Evolutionary conservation across 1,139 yeast genomes (phyloP).

Genomic region (Saccharomyces hybrid): DNA sequence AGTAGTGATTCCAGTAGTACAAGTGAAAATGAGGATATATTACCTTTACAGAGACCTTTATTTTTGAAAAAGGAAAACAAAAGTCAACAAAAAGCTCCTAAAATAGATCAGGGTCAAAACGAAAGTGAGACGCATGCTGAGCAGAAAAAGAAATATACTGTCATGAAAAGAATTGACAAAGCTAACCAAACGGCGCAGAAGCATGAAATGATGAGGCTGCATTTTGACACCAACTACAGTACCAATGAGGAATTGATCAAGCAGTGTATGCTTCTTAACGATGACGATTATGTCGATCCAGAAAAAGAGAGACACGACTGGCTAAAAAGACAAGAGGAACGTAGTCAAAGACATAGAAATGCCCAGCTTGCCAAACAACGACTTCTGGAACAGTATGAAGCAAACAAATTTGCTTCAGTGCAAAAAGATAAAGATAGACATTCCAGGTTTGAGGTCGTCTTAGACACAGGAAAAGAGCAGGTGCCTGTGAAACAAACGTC

Average conservation of each 20-base stretch:
- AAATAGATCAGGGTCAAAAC: not conserved
- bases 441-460: not conserved
- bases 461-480: not conserved
- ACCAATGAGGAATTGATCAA: conserved; percentile 22
- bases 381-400: conserved; percentile 24
- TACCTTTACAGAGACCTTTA: conserved; percentile 23
- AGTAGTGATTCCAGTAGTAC: conserved; percentile 7
- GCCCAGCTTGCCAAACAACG: conserved; percentile 19
- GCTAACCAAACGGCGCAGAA: conserved; percentile 12
- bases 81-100: not conserved
- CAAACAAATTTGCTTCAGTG: conserved; percentile 8
- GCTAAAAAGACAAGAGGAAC: conserved; percentile 18
- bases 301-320: conserved; percentile 18
- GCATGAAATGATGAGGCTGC: conserved; percentile 7
- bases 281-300: conserved; percentile 22
- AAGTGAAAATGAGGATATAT: conserved; percentile 13
- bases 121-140: too few species aligned
- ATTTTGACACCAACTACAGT: conserved; percentile 14
- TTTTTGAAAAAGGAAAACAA: conserved; percentile 14
- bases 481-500: not conserved
- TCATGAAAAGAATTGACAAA: conserved; percentile 14
- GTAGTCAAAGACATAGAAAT: conserved; percentile 19
- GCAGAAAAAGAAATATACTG: conserved; percentile 4
- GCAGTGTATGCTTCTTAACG: conserved; percentile 18
- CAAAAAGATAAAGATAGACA: conserved; percentile 3